Base-by-base conservation (phyloP, 1,284 basidiomycete genomes). In the Schizophyllum commune region DNA sequence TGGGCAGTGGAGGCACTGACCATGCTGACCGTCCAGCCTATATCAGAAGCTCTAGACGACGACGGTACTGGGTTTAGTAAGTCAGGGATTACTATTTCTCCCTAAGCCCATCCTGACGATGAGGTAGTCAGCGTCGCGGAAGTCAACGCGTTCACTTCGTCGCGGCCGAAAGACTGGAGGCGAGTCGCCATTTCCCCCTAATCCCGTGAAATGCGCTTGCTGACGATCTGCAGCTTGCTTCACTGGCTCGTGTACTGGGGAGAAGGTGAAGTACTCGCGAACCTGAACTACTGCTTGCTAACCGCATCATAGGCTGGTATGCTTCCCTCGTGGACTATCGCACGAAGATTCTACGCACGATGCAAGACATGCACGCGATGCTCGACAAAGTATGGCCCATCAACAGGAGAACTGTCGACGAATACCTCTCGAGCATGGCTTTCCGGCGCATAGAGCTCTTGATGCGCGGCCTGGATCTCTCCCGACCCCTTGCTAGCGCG, bases 181-280 rank as follows among this genome's bases (percentile, higher is more conserved):
- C n/a, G n/a, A n/a, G n/a, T n/a, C n/a, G n/a, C n/a, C n/a, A n/a
- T n/a, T n/a, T n/a, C n/a, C n/a, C n/a, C n/a, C n/a, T n/a, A n/a
- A n/a, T n/a, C n/a, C n/a, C n/a, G n/a, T n/a, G n/a, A n/a, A n/a
- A n/a, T n/a, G n/a, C n/a, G n/a, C n/a, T n/a, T n/a, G 39, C 9
- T 17, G 2, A 47, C 17, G 39, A 53, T 51, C n/a, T 32, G 7
- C 55, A 80, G 78, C 55, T 64, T 79, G 3, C 66, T 70, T 0
- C 71, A 69, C 32, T 79, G 77, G 78, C 61, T 78, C 1, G 75
- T 76, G 0, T 79, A 69, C 59, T 79, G 77, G 77, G 75, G 76
- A 1, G 39, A 47, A 17, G 39, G 39, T 47, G 3, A 47, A 47
- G 3, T 47, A 13, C 39, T 47, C 39, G 13, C n/a, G n/a, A n/a